Conservation (phyloP, 768 basidiomycete species). For the Lentinula raphanica region DNA sequence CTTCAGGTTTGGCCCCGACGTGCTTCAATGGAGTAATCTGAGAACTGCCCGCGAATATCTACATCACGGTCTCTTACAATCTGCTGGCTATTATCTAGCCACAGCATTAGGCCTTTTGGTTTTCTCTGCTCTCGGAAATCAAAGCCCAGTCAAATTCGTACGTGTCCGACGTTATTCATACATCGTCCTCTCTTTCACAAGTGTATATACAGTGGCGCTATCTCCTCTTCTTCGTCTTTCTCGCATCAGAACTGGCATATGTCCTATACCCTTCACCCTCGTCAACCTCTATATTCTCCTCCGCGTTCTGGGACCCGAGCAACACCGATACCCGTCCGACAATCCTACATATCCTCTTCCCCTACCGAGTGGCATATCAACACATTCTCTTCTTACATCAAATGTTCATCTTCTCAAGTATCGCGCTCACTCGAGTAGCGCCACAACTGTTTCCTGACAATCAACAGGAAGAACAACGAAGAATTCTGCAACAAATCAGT, state of each 20-base stretch:
- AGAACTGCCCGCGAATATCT: slow-evolving; percentile 69
- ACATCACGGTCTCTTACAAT: slow-evolving; percentile 54
- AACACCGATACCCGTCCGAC: slow-evolving; percentile 16
- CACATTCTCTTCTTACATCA: slow-evolving; percentile 76
- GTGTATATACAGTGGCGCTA: slow-evolving; percentile 66
- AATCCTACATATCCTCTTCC: slow-evolving; percentile 45
- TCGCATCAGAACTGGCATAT: slow-evolving; percentile 60
- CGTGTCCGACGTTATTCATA: slow-evolving; percentile 25
- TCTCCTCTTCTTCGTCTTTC: slow-evolving; percentile 56
- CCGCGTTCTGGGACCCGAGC: slow-evolving; percentile 12
- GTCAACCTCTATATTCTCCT: slow-evolving; percentile 14
- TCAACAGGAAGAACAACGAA: slow-evolving; percentile 26
- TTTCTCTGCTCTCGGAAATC: slow-evolving; percentile 55
- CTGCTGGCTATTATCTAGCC: slow-evolving; percentile 63
- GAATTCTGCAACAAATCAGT: slow-evolving; percentile 40
- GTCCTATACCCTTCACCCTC: slow-evolving; percentile 54
- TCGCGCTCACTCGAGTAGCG: slow-evolving; percentile 66
- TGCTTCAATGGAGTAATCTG: slow-evolving; percentile 54
- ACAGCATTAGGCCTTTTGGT: slow-evolving; percentile 53
- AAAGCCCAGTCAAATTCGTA: slow-evolving; percentile 61
- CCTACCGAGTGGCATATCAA: slow-evolving; percentile 65
- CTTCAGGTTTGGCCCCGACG: slow-evolving; percentile 72
- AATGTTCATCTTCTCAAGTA: slow-evolving; percentile 66
- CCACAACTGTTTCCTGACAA: slow-evolving; percentile 59
- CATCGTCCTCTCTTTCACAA: slow-evolving; percentile 1